Conservation (phyloP, 1,139 yeast genomes). For the Pichia sp. region DNA sequence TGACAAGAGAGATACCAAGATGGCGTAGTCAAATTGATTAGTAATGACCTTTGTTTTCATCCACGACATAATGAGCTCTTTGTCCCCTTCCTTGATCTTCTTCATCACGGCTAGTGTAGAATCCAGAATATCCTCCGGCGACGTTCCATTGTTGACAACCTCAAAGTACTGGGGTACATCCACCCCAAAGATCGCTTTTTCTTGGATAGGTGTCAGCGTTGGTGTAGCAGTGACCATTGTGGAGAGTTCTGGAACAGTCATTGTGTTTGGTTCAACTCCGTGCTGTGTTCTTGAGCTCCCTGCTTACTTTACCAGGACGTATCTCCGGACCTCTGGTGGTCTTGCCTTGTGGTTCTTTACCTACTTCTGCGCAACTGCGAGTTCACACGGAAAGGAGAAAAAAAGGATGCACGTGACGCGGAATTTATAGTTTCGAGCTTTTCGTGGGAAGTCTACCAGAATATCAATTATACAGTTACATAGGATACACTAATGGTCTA, state of each 20-base stretch:
- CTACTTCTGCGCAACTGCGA: neutral
- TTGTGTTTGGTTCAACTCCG: neutral
- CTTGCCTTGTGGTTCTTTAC: neutral
- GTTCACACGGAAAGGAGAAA: neutral
- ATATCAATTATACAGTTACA: neutral
- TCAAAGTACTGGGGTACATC: slow-evolving; percentile 2
- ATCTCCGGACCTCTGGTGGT: too few species aligned
- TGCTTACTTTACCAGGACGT: too few species aligned
- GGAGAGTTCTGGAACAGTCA: slow-evolving; percentile 5
- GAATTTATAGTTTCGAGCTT: neutral
- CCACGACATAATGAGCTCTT: slow-evolving; percentile 1
- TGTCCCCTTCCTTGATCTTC: slow-evolving; percentile 4
- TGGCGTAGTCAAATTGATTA: slow-evolving; percentile 12
- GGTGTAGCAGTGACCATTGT: slow-evolving; percentile 7
- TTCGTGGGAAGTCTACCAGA: neutral
- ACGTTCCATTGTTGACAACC: neutral
- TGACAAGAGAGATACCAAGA: slow-evolving; percentile 5
- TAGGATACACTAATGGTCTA: slow-evolving; percentile 15
- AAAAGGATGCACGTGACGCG: neutral
- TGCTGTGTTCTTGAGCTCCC: too few species aligned
- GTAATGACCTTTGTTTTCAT: neutral
- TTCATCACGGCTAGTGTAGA: slow-evolving; percentile 11
- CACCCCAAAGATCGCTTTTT: slow-evolving; percentile 17
- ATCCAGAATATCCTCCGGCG: slow-evolving; percentile 5
- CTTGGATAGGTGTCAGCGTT: slow-evolving; percentile 16